phyloP scores from a whole-genome alignment of 805 yeast genomes.

The Hanseniaspora hatyaiensis region DNA sequence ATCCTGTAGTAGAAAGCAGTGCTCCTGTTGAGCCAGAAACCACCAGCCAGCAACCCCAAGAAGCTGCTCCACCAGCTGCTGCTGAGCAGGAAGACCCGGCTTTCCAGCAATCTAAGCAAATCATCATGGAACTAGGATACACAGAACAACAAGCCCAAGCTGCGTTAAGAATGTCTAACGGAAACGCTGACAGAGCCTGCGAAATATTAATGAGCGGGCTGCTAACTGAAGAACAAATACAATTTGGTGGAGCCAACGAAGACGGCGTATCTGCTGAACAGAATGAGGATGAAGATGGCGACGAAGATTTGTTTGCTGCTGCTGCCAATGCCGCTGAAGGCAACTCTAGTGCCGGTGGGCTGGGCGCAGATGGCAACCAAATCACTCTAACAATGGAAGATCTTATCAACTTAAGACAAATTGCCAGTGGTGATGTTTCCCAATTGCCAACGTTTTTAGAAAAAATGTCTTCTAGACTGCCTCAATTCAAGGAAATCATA shows the following conservation, averaged over 20 bases:
- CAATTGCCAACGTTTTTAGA: constrained; percentile 73
- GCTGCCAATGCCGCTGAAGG: constrained; percentile 22
- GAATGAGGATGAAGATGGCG: constrained; percentile 27
- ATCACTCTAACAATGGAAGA: constrained; percentile 38
- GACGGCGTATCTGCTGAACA: constrained; percentile 21
- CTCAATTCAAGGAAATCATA: constrained; percentile 70
- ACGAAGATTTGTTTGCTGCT: constrained; percentile 34
- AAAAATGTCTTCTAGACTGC: constrained; percentile 68
- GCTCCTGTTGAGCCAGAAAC: constrained; percentile 24
- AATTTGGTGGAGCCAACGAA: constrained; percentile 19
- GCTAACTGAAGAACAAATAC: constrained; percentile 21
- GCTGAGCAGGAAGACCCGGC: constrained; percentile 23
- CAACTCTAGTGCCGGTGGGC: constrained; percentile 20
- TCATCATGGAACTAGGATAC: constrained; percentile 94
- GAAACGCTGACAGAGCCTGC: constrained; percentile 96
- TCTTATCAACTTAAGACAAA: constrained; percentile 54
- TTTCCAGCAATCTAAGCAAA: constrained; percentile 51
- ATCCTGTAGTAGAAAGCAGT: constrained; percentile 23
- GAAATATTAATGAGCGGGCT: constrained; percentile 86
- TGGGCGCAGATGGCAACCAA: constrained; percentile 24
- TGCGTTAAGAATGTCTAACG: constrained; percentile 89
- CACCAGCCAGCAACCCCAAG: too few species aligned
- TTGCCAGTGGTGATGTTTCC: constrained; percentile 77
- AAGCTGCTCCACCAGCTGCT: constrained; percentile 21
- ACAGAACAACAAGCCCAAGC: constrained; percentile 75